Percentiles rank a stretch among this genome's conserved stretches.
These are phyloP conservation scores for Phytophthora rubi DNA, from an alignment of 352 stramenopile species.

Conservation along the genomic window DNA sequence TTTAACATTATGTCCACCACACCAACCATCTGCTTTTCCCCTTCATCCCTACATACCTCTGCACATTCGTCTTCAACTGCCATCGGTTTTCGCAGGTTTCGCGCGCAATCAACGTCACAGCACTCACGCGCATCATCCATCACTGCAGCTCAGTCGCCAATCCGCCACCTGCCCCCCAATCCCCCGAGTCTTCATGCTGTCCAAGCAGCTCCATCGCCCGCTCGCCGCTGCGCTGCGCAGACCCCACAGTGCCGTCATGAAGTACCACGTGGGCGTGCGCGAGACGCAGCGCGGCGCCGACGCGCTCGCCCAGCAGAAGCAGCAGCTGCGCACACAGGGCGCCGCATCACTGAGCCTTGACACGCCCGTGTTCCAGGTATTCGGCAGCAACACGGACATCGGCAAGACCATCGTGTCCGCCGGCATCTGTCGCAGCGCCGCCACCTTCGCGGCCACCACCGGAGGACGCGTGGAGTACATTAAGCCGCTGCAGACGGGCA, in stretches of 20 bases:
- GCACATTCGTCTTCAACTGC: slow-evolving; percentile 11
- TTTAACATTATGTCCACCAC: slow-evolving; percentile 17
- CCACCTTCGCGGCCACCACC: slow-evolving; percentile 21
- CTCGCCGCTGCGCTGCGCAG: neutral
- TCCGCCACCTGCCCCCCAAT: slow-evolving; percentile 17
- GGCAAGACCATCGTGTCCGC: slow-evolving; percentile 97
- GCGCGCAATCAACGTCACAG: slow-evolving; percentile 20
- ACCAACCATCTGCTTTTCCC: slow-evolving; percentile 6
- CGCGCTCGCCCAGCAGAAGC: slow-evolving; percentile 51
- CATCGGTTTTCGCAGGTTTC: neutral
- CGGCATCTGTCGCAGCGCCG: slow-evolving; percentile 88
- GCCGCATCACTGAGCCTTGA: slow-evolving; percentile 58
- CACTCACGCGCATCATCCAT: neutral
- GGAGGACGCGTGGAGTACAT: slow-evolving; percentile 88
- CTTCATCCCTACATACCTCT: slow-evolving; percentile 6
- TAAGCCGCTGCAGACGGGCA: slow-evolving; percentile 97
- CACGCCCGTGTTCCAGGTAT: slow-evolving; percentile 90
- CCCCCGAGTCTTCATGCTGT: slow-evolving; percentile 21
- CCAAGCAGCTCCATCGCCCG: slow-evolving; percentile 21
- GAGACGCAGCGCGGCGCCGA: slow-evolving; percentile 38
- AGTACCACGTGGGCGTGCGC: slow-evolving; percentile 60
- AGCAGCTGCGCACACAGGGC: slow-evolving; percentile 60
- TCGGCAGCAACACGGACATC: slow-evolving; percentile 98
- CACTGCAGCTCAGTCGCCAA: slow-evolving; percentile 20
- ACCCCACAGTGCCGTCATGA: neutral